A percentile compares a stretch with the other conserved stretches of the same genome.
Evolutionary conservation across 2,329 filamentous ascomycete genomes (phyloP).

Genomic region (Remersonia thermophila): DNA sequence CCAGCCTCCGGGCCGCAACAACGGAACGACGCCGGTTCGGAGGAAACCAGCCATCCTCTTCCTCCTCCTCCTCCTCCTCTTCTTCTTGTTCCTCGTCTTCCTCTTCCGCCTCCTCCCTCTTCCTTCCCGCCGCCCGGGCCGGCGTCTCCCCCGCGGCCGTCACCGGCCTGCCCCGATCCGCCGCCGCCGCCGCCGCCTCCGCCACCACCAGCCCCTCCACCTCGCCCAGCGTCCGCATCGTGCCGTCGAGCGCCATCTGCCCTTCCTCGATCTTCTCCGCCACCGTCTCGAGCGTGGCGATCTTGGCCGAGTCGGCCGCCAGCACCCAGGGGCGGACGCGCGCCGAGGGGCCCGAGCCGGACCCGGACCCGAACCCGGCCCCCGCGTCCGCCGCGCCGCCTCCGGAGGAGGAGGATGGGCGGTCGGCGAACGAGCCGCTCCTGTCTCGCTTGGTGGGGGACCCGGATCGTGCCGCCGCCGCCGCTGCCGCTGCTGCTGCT

Average conservation of each 20-base stretch:
- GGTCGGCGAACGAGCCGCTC: slow-evolving; percentile 24
- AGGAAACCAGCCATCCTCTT: slow-evolving; percentile 25
- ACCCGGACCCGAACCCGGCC: too few relatives aligned
- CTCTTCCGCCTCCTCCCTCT: neutral
- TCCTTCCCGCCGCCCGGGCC: neutral
- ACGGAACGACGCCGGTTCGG: slow-evolving; percentile 14
- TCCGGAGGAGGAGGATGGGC: neutral
- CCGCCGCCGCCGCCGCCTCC: too few relatives aligned
- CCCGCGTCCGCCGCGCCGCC: neutral
- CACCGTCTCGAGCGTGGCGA: slow-evolving; percentile 44
- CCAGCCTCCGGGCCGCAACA: slow-evolving; percentile 12
- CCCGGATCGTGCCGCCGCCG: slow-evolving; percentile 22
- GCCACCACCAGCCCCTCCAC: slow-evolving; percentile 34
- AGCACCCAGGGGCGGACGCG: slow-evolving; percentile 46
- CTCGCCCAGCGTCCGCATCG: slow-evolving; percentile 36
- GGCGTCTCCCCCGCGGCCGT: too few relatives aligned
- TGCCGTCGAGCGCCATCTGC: slow-evolving; percentile 41
- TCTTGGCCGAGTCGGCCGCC: slow-evolving; percentile 48
- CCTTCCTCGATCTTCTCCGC: slow-evolving; percentile 49
- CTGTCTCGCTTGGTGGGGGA: too few relatives aligned
- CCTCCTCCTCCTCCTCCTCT: neutral
- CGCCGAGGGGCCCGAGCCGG: slow-evolving; percentile 25
- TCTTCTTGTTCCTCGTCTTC: neutral
- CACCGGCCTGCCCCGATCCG: too few relatives aligned
- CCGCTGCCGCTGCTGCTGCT: too few relatives aligned